Evolutionary conservation across 345 rosid species (phyloP), one percentile per base, ranked within the genome.

Genomic region (Ailanthus altissimus): DNA sequence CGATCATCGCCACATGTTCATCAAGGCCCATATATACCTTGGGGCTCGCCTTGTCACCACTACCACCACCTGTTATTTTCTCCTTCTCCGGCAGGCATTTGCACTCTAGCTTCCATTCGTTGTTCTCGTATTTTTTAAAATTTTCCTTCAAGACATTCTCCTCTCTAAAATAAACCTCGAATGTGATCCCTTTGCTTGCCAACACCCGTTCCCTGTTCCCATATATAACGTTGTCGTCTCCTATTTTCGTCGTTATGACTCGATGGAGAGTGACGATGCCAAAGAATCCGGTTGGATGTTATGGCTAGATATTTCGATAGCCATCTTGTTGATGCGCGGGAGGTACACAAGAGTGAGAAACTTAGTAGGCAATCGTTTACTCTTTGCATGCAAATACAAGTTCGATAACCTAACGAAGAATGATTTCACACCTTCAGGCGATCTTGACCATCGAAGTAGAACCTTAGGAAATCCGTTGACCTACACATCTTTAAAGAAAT

Each of bases 271-370:
- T 83, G 32, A 93, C 81, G 83, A 86, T 1, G 98, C 94, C 2
- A 85, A 77, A 0, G 86, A 81, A 73, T 85, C 87, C 56, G 97
- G 88, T 23, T 91, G 89, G 79, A 89, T 74, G 72, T 81, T 84
- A 59, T 89, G 85, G 13, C 98, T 95, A 26, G 84, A 79, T 26
- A 91, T 82, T 60, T 82, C 84, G 50, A 91, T 90, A 54, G 82
- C 84, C 16, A 85, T 80, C 32, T 73, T 93, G 75, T 81, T 84
- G 83, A 83, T 73, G n/a, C 95, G 87, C 0, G 95, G 95, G 12
- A 88, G 90, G 82, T 88, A 93, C 42, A 89, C 75, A 28, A 90
- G 96, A 14, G 97, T 92, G 65, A 93, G 89, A 9, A 90, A 88
- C 2, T 89, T 90, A 1, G 92, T 88, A 43, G 38, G 38, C 38